Percentiles rank a stretch among this genome's conserved stretches.
phyloP scores from a whole-genome alignment of 352 stramenopile genomes.

The Albugo laibachii region DNA sequence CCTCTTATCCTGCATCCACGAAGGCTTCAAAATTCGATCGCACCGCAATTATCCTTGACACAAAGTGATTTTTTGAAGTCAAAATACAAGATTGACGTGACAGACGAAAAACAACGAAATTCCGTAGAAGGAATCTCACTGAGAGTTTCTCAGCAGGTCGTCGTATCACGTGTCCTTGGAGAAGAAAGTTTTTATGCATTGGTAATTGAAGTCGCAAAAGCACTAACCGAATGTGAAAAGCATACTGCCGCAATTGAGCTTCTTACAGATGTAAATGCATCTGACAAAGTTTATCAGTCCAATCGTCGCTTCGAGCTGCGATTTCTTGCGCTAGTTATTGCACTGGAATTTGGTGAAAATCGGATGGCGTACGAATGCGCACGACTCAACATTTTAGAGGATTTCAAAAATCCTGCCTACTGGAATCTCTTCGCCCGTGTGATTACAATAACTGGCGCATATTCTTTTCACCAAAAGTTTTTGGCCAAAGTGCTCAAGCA shows the following conservation, averaged over 20 bases:
- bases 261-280: slow-evolving; percentile 73
- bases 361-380: slow-evolving; percentile 78
- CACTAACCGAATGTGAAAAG: slow-evolving; percentile 58
- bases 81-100: slow-evolving; percentile 67
- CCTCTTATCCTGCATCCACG: slow-evolving; percentile 30
- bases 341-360: slow-evolving; percentile 68
- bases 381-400: slow-evolving; percentile 72
- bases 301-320: slow-evolving; percentile 56
- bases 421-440: slow-evolving; percentile 74
- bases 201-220: slow-evolving; percentile 60
- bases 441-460: slow-evolving; percentile 65
- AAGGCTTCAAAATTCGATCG: background rate
- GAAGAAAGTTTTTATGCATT: slow-evolving; percentile 59
- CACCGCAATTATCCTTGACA: slow-evolving; percentile 28
- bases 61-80: slow-evolving; percentile 67
- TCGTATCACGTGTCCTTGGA: slow-evolving; percentile 48
- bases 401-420: slow-evolving; percentile 57
- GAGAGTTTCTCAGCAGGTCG: slow-evolving; percentile 61
- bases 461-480: slow-evolving; percentile 79
- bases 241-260: slow-evolving; percentile 71
- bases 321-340: slow-evolving; percentile 66
- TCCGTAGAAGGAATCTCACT: slow-evolving; percentile 75
- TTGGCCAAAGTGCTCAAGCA: slow-evolving; percentile 60
- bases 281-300: slow-evolving; percentile 57
- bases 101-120: slow-evolving; percentile 41